Evolutionary conservation across 2,329 filamentous ascomycete genomes (phyloP).

Genomic region (Rosellinia necatrix): DNA sequence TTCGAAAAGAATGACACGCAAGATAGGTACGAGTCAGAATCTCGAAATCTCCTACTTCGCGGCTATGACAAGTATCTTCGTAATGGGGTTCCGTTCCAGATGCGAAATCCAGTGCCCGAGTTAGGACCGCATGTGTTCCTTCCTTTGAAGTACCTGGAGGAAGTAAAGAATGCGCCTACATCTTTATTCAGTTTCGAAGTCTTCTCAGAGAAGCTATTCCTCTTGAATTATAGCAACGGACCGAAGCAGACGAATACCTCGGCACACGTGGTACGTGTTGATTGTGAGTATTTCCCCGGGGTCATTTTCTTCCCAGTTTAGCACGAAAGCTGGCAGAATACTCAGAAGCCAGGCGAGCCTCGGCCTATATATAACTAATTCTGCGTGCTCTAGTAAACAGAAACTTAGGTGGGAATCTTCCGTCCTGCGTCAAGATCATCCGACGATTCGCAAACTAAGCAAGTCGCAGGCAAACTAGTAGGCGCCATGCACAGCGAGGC

Average conservation of each 20-base stretch:
- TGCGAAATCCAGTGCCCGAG: conserved; percentile 18
- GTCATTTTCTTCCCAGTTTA: no score
- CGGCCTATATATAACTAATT: no score
- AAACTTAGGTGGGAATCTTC: background rate
- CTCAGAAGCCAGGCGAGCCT: no score
- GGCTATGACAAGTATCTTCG: conserved; percentile 18
- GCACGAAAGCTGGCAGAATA: no score
- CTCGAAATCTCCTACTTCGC: background rate
- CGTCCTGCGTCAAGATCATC: background rate
- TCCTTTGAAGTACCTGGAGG: conserved; percentile 23
- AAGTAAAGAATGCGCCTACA: conserved; percentile 23
- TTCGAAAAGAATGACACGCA: conserved; percentile 14
- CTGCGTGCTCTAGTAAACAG: no score
- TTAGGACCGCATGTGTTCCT: conserved; percentile 19
- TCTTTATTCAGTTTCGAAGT: conserved; percentile 18
- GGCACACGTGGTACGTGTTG: background rate
- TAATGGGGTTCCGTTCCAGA: conserved; percentile 20
- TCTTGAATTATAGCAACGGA: conserved; percentile 8
- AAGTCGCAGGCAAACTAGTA: background rate
- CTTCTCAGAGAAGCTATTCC: conserved; percentile 20
- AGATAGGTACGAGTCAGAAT: background rate
- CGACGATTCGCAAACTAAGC: background rate
- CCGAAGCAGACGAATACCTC: background rate
- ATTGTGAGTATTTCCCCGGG: background rate
- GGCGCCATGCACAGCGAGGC: background rate